These are phyloP conservation scores for Scutellaria baicalensis DNA, from an alignment of 257 asterid genomes.

Conservation along the genomic window DNA sequence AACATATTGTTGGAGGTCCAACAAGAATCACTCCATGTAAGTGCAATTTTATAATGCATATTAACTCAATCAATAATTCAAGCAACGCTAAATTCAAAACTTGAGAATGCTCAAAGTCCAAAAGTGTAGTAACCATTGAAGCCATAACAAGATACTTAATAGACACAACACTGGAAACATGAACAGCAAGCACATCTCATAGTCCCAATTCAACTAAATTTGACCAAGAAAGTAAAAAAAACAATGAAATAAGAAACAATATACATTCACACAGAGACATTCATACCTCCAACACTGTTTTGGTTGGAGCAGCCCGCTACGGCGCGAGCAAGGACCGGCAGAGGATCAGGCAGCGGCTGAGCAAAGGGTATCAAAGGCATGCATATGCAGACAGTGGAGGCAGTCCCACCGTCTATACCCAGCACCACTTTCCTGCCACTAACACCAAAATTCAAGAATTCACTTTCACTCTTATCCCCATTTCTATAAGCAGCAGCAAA, in stretches of 20 bases:
- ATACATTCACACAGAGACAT: neutral
- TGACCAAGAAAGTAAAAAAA: neutral
- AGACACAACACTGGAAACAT: neutral
- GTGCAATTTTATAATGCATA: neutral
- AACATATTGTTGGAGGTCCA: too few relatives aligned
- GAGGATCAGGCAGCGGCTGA: slow-evolving; percentile 55
- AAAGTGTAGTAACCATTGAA: neutral
- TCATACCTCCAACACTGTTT: slow-evolving; percentile 78
- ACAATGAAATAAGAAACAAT: neutral
- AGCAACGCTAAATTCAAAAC: neutral
- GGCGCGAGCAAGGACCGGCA: slow-evolving; percentile 62
- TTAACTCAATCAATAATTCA: neutral
- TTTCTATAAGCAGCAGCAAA: slow-evolving; percentile 17
- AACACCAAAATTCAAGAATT: neutral
- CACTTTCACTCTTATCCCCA: slow-evolving; percentile 9
- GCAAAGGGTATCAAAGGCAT: slow-evolving; percentile 42
- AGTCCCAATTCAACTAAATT: neutral
- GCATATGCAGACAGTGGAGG: slow-evolving; percentile 70
- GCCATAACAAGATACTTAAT: neutral
- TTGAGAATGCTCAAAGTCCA: neutral
- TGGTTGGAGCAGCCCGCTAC: slow-evolving; percentile 84
- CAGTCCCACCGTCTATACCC: slow-evolving; percentile 82
- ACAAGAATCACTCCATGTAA: neutral
- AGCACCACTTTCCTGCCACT: slow-evolving; percentile 41
- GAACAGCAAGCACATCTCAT: neutral